Evolutionary conservation across 805 yeast genomes (phyloP).

Genomic region (Cyberlindnera mrakii): DNA sequence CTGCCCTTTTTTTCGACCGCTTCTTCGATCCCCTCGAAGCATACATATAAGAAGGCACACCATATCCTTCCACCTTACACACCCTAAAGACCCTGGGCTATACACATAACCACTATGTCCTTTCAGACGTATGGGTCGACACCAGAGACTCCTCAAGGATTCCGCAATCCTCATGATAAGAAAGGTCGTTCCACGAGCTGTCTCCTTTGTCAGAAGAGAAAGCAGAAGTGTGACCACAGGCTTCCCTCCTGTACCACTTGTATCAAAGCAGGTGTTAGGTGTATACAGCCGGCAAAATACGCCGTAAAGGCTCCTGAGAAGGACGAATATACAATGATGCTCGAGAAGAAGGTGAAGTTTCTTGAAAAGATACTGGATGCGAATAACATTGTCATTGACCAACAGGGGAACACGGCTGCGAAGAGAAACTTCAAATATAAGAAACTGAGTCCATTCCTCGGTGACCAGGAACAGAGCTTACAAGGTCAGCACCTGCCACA

Average conservation of each 20-base stretch:
- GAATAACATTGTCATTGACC: conserved; percentile 20
- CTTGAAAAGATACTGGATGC: conserved; percentile 42
- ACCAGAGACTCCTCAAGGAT: background rate
- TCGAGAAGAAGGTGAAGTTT: conserved; percentile 49
- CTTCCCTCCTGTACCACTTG: conserved; percentile 62
- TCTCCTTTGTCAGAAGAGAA: conserved; percentile 48
- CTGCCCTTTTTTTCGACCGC: no score
- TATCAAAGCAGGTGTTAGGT: conserved; percentile 53
- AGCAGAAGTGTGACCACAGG: conserved; percentile 62
- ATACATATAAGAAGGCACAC: no score
- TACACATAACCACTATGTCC: no score
- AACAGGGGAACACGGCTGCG: conserved; percentile 21
- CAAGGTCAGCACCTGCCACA: conserved; percentile 3
- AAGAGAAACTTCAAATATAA: conserved; percentile 32
- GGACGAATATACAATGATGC: conserved; percentile 50
- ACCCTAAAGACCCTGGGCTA: no score
- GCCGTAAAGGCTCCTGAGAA: conserved; percentile 38
- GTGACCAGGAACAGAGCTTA: conserved; percentile 4
- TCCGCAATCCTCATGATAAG: conserved; percentile 31
- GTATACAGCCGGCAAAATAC: conserved; percentile 61
- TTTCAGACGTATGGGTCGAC: no score
- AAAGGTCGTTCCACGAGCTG: conserved; percentile 55
- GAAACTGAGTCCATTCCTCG: conserved; percentile 31
- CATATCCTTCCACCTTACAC: no score
- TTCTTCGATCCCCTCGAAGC: no score